Evolutionary conservation across 106 monocot genomes (phyloP).

Genomic region (Allium sativum): DNA sequence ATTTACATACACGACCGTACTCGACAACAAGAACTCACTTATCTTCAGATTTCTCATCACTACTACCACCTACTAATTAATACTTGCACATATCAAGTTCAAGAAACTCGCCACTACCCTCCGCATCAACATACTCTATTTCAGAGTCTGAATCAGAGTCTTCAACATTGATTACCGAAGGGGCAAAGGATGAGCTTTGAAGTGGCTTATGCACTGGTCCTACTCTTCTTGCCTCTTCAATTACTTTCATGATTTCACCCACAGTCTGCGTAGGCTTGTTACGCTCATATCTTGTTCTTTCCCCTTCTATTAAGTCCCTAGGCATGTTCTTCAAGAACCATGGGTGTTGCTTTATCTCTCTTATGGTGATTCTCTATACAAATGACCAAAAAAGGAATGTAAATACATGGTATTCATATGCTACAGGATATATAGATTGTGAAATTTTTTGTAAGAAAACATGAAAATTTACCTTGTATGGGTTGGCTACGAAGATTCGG

Average conservation of each 20-base stretch:
- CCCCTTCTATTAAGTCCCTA: constrained; percentile 31
- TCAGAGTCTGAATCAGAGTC: not conserved
- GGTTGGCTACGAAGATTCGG: constrained; percentile 49
- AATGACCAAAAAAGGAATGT: too few relatives aligned
- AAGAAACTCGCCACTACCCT: constrained; percentile 2
- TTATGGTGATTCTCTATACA: constrained; percentile 33
- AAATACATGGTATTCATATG: too few relatives aligned
- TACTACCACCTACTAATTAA: too few relatives aligned
- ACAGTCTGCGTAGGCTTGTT: constrained; percentile 24
- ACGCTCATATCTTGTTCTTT: constrained; percentile 35
- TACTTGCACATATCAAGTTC: not conserved
- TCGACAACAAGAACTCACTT: not conserved
- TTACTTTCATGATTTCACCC: constrained; percentile 57
- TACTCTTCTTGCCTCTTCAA: constrained; percentile 33
- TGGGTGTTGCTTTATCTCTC: constrained; percentile 38
- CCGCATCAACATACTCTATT: constrained; percentile 2
- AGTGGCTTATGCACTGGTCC: not conserved
- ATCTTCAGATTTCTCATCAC: too few relatives aligned
- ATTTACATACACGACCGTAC: not conserved
- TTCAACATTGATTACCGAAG: too few relatives aligned
- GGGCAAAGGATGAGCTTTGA: not conserved
- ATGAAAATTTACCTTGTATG: constrained; percentile 25
- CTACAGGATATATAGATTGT: too few relatives aligned
- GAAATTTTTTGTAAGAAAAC: too few relatives aligned
- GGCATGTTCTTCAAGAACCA: constrained; percentile 58